Evolutionary conservation across 352 stramenopile species (phyloP).

Genomic region (Phytophthora sansomeana): DNA sequence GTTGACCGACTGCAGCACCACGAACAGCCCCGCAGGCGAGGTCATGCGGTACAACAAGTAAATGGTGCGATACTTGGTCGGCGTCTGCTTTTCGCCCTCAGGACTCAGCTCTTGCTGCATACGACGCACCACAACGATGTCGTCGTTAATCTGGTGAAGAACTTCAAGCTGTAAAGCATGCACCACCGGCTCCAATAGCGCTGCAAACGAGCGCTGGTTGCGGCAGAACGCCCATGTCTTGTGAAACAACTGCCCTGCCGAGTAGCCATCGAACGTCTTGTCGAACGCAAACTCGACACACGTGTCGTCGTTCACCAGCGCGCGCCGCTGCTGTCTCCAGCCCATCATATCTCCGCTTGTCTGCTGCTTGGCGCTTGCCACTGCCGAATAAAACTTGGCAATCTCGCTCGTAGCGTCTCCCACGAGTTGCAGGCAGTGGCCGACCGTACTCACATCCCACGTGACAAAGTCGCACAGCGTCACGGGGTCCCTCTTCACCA

Average conservation of each 20-base stretch:
- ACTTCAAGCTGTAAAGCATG: slow-evolving; percentile 39
- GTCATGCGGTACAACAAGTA: slow-evolving; percentile 45
- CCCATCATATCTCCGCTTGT: slow-evolving; percentile 34
- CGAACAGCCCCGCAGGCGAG: slow-evolving; percentile 36
- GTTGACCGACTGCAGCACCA: slow-evolving; percentile 45
- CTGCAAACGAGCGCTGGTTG: slow-evolving; percentile 37
- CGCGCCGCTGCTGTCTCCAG: slow-evolving; percentile 31
- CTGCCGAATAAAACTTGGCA: slow-evolving; percentile 27
- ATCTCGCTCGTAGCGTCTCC: slow-evolving; percentile 36
- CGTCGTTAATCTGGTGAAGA: slow-evolving; percentile 43
- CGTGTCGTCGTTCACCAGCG: slow-evolving; percentile 24
- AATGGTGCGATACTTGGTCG: slow-evolving; percentile 46
- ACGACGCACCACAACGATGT: slow-evolving; percentile 46
- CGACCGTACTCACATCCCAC: slow-evolving; percentile 39
- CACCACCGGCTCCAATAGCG: slow-evolving; percentile 33
- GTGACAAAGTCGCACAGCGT: slow-evolving; percentile 51
- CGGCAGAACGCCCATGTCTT: slow-evolving; percentile 43
- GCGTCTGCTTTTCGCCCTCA: slow-evolving; percentile 26
- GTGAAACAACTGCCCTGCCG: slow-evolving; percentile 32
- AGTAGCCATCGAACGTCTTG: slow-evolving; percentile 27
- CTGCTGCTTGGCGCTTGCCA: not conserved
- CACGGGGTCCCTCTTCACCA: slow-evolving; percentile 28
- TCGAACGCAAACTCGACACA: slow-evolving; percentile 43
- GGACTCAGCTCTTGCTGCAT: slow-evolving; percentile 40
- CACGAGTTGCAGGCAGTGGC: slow-evolving; percentile 43